These are phyloP conservation scores for Neocucurbitaria cava DNA, from an alignment of 2,329 filamentous ascomycete species.

Conservation along the genomic window DNA sequence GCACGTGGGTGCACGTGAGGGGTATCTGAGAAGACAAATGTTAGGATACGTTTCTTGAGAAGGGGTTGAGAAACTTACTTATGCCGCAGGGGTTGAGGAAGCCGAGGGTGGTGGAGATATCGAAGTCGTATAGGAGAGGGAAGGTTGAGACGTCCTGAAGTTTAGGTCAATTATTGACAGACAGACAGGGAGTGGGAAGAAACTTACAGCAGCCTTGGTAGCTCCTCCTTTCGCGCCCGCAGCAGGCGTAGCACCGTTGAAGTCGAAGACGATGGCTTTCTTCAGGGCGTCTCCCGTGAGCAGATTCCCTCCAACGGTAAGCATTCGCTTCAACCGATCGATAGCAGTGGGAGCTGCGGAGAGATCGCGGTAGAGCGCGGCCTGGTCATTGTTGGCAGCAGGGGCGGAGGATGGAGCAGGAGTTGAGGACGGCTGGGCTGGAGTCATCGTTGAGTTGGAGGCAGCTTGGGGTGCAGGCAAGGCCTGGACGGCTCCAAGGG, in stretches of 20 bases:
- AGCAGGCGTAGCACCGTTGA: slow-evolving; percentile 52
- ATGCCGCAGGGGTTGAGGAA: slow-evolving; percentile 55
- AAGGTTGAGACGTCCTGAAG: slow-evolving; percentile 49
- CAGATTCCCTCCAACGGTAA: slow-evolving; percentile 40
- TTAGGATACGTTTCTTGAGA: too few relatives aligned
- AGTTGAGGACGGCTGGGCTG: slow-evolving; percentile 10
- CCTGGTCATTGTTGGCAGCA: slow-evolving; percentile 26
- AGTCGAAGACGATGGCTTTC: slow-evolving; percentile 68
- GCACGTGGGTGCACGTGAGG: slow-evolving; percentile 58
- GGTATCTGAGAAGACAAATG: too few relatives aligned
- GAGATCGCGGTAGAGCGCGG: slow-evolving; percentile 38
- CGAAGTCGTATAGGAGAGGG: slow-evolving; percentile 49
- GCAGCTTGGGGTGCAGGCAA: slow-evolving; percentile 30
- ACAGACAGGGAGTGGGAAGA: neutral
- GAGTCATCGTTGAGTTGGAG: too few relatives aligned
- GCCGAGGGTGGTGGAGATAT: slow-evolving; percentile 48
- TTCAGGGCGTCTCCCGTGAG: slow-evolving; percentile 40
- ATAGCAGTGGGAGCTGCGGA: slow-evolving; percentile 44
- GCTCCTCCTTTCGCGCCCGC: slow-evolving; percentile 62
- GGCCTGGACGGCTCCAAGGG: slow-evolving; percentile 40
- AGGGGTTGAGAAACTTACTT: too few relatives aligned
- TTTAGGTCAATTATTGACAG: neutral
- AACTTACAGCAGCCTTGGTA: slow-evolving; percentile 34
- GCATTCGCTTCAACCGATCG: slow-evolving; percentile 49
- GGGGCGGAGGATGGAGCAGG: slow-evolving; percentile 18